Base-by-base conservation (phyloP, 257 asterid species). In the Fraxinus quadrangulata region DNA sequence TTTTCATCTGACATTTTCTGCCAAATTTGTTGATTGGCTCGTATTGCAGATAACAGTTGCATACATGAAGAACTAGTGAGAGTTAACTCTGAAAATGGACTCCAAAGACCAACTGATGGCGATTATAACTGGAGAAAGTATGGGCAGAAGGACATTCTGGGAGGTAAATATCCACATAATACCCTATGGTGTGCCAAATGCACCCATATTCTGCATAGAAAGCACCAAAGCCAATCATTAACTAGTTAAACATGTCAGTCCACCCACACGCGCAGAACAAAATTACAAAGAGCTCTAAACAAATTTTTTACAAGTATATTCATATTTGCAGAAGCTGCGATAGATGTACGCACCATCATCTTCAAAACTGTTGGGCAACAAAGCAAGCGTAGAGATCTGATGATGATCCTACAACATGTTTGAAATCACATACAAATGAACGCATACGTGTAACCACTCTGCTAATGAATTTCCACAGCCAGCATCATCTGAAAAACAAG, bases 351-450 rank as follows among this genome's bases (percentile, higher is more conserved):
- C 89, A 93, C 76, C 86, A 93, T 0, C 80, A n/a, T 17, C 79
- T 82, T 5, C 82, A 82, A 39, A 87, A 90, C 66, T 93, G 99
- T 75, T 88, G 93, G 97, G 98, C 97, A 19, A 93, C 92, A 8
- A 95, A 91, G 84, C 98, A 93, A 84, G 97, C 91, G 73, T 98
- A 95, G 39, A 89, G 98, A 84, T 93, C 97, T 8, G 97, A 93
- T 75, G 92, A 90, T n/a, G 98, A 95, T 73, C 91, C 93, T 21
- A 80, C 88, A 34, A 9, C 90, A 33, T 89, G 36, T 33, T 93
- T 37, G 97, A 95, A 33, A 75, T 95, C 88, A 90, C 94, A 3
- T 89, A 91, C 87, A 93, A 84, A 85, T 98, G 98, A 37, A 47
- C 77, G 4, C 97, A 95, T 80, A 72, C 86, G 8, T 91, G 98